Percentiles rank a stretch among this genome's conserved stretches.
Conservation (phyloP, 805 yeast species). For the Nakazawaea ernobii region DNA sequence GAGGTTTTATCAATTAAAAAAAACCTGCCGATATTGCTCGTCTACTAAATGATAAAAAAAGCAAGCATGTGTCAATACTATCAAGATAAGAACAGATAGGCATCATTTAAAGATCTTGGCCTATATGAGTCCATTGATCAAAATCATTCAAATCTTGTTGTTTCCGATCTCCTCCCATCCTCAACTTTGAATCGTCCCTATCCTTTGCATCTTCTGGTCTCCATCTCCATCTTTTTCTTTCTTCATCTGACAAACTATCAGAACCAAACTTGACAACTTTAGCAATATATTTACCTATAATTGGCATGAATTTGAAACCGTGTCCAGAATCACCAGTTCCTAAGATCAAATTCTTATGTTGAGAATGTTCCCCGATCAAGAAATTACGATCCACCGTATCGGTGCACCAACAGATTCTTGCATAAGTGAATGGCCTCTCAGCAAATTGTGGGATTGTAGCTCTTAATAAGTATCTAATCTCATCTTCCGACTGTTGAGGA, state of each 20-base stretch:
- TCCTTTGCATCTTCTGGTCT: slow-evolving; percentile 15
- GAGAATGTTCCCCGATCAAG: slow-evolving; percentile 22
- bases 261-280: slow-evolving; percentile 15
- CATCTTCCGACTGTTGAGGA: slow-evolving; percentile 14
- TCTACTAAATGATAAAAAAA: too few relatives aligned
- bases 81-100: not conserved
- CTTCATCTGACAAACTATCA: slow-evolving; percentile 14
- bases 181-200: slow-evolving; percentile 8
- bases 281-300: slow-evolving; percentile 26
- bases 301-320: slow-evolving; percentile 30
- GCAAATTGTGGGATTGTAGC: slow-evolving; percentile 16
- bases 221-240: slow-evolving; percentile 25
- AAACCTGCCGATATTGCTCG: too few relatives aligned
- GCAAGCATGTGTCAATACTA: too few relatives aligned
- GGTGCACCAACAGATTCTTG: slow-evolving; percentile 36
- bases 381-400: slow-evolving; percentile 28
- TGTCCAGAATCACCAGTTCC: slow-evolving; percentile 33
- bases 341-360: slow-evolving; percentile 19
- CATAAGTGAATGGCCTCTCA: slow-evolving; percentile 20
- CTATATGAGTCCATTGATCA: slow-evolving; percentile 7
- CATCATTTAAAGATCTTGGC: not conserved
- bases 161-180: slow-evolving; percentile 10
- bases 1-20: too few relatives aligned
- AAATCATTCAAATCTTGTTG: slow-evolving; percentile 9
- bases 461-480: slow-evolving; percentile 14